Conservation (phyloP, 2,329 filamentous ascomycete species). For the Mollisia scopiformis region DNA sequence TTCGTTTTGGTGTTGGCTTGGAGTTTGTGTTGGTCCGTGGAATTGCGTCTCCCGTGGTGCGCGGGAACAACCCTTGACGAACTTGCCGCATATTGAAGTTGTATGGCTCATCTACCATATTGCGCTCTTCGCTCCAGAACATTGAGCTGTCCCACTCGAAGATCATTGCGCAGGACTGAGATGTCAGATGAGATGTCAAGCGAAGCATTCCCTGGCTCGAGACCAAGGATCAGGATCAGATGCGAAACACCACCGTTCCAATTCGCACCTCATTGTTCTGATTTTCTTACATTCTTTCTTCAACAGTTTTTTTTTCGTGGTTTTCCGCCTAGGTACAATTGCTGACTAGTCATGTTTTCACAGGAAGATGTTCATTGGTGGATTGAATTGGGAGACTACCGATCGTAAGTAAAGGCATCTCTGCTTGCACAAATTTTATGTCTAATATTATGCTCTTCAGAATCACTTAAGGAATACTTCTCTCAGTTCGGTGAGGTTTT, state of each 20-base stretch:
- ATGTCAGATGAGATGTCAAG: not conserved
- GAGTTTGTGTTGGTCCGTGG: conserved; percentile 4
- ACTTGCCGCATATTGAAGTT: not conserved
- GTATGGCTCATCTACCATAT: not conserved
- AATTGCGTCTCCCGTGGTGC: not conserved
- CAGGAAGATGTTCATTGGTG: conserved; percentile 99
- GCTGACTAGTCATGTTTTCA: conserved; percentile 35
- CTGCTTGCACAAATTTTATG: not conserved
- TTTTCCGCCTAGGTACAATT: conserved; percentile 8
- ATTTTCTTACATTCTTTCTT: conserved; percentile 9
- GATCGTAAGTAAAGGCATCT: conserved; percentile 70
- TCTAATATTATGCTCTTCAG: conserved; percentile 49
- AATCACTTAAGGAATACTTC: conserved; percentile 96
- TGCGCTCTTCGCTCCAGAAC: not conserved
- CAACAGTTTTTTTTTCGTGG: conserved; percentile 5
- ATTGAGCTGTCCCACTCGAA: not conserved
- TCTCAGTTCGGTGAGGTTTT: conserved; percentile 96
- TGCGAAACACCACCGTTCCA: not conserved
- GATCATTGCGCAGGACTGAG: not conserved
- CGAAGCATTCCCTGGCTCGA: conserved; percentile 6
- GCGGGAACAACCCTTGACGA: not conserved
- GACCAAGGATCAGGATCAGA: not conserved
- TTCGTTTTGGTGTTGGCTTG: conserved; percentile 6
- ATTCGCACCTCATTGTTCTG: not conserved
- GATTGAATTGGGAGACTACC: conserved; percentile 98